Evolutionary conservation across 225 moss, liverwort and hornwort genomes (phyloP), one percentile per base, ranked within the genome.

Genomic region (Polytrichum formosum): DNA sequence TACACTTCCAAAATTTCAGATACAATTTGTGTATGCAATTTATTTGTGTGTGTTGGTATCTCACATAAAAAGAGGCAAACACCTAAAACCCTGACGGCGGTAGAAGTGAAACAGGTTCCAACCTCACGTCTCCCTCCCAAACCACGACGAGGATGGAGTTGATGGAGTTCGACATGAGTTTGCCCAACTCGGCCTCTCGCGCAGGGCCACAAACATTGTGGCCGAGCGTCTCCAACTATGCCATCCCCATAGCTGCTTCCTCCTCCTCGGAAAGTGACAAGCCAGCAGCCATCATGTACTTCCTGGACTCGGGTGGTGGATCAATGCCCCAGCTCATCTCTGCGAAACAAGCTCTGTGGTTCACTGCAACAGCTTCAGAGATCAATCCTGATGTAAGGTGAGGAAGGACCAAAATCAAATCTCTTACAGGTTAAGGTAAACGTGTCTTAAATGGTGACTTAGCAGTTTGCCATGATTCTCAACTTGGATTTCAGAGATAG

Each of bases 291-390:
- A 70, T 92, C 46, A 74, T 95, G 78, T 92, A 93, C 64, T 90
- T 95, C 63, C 63, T 95, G 65, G 95, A 95, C 67, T 95, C 95
- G 28, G 95, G 95, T 28, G 95, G 95, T 73, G 95, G 95, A 53
- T 86, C 95, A 7, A 88, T 91, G 81, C 71, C 75, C 27, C 86
- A 91, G 72, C 59, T 73, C 13, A 69, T 95, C 68, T 91, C 95
- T 68, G 79, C 83, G n/a, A 72, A 72, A 65, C 95, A 95, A 85
- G 67, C 71, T 70, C 67, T 83, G 26, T 95, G 92, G 95, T 87
- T 93, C 66, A 62, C 78, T 46, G 21, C 71, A 64, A 64, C 66
- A 30, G 79, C 95, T 29, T 67, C 76, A 4, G 31, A 46, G 55
- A 58, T 88, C 67, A 93, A 92, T 73, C 83, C 85, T 7, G 28